Conservation (phyloP, 331 rosid species). For the Arachis monticola region DNA sequence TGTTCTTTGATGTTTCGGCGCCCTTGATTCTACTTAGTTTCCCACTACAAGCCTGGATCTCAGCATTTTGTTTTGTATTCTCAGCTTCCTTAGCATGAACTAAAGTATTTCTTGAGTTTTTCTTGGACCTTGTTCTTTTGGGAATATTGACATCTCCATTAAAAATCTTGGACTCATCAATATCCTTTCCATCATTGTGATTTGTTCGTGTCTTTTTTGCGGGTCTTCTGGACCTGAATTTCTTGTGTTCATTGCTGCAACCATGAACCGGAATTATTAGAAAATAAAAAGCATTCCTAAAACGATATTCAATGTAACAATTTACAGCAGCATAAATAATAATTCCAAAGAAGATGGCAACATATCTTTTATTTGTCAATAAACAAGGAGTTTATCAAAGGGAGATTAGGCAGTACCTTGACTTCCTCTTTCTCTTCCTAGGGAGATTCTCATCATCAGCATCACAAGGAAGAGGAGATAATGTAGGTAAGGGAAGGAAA, state of each 20-base stretch:
- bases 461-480: slow-evolving; percentile 38
- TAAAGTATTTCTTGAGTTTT: slow-evolving; percentile 41
- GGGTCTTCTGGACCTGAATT: slow-evolving; percentile 42
- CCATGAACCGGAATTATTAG: slow-evolving; percentile 27
- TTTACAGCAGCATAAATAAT: slow-evolving; percentile 13
- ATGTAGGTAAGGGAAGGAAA: slow-evolving; percentile 57
- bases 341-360: slow-evolving; percentile 29
- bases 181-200: slow-evolving; percentile 29
- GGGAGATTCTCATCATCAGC: slow-evolving; percentile 35
- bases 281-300: slow-evolving; percentile 31
- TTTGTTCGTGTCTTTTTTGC: slow-evolving; percentile 38
- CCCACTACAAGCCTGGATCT: slow-evolving; percentile 30
- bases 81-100: slow-evolving; percentile 36
- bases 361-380: background rate
- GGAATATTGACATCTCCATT: slow-evolving; percentile 35
- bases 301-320: slow-evolving; percentile 36
- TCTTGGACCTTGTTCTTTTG: slow-evolving; percentile 48
- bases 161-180: slow-evolving; percentile 30
- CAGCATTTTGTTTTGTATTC: slow-evolving; percentile 13
- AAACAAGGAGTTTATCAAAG: background rate
- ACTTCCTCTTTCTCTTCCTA: slow-evolving; percentile 44
- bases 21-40: slow-evolving; percentile 21
- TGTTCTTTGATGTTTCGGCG: slow-evolving; percentile 31
- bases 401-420: slow-evolving; percentile 49
- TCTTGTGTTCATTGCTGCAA: slow-evolving; percentile 59